Conservation (phyloP, 2,329 filamentous ascomycete genomes). For the Sporothrix luriei region DNA sequence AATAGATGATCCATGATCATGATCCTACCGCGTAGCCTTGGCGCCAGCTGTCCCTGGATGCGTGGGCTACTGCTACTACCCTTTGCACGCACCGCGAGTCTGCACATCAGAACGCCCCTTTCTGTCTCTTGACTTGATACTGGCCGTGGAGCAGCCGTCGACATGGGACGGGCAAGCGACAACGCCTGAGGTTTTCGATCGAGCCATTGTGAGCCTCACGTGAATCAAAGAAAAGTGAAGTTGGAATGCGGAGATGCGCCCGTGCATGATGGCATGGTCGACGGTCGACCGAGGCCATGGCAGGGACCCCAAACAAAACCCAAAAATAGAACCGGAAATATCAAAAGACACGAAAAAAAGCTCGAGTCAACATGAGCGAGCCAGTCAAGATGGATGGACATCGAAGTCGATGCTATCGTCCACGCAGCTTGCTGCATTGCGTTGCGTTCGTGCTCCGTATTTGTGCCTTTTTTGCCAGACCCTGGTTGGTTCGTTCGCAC, state of each 20-base stretch:
- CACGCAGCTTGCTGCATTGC: constrained; percentile 1
- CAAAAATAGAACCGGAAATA: not conserved
- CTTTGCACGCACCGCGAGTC: not conserved
- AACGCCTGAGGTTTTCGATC: too few relatives aligned
- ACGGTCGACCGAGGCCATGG: not conserved
- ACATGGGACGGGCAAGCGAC: not conserved
- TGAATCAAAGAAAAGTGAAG: not conserved
- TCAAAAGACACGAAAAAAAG: not conserved
- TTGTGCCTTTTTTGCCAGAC: not conserved
- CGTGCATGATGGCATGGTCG: not conserved
- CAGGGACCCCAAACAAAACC: not conserved
- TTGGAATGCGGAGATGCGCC: not conserved
- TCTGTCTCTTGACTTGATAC: not conserved
- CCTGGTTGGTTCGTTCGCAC: constrained; percentile 8
- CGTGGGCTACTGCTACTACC: not conserved
- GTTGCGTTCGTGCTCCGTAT: not conserved
- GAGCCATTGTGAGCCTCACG: too few relatives aligned
- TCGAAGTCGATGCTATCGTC: not conserved
- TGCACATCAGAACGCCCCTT: not conserved
- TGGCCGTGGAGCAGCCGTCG: not conserved
- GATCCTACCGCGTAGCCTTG: not conserved
- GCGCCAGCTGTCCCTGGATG: not conserved
- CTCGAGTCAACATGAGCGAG: not conserved
- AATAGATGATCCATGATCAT: not conserved
- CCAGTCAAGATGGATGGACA: not conserved